Percentiles rank a stretch among this genome's conserved stretches.
Conservation (phyloP, 2,329 filamentous ascomycete genomes). For the Cordyceps tenuipes region DNA sequence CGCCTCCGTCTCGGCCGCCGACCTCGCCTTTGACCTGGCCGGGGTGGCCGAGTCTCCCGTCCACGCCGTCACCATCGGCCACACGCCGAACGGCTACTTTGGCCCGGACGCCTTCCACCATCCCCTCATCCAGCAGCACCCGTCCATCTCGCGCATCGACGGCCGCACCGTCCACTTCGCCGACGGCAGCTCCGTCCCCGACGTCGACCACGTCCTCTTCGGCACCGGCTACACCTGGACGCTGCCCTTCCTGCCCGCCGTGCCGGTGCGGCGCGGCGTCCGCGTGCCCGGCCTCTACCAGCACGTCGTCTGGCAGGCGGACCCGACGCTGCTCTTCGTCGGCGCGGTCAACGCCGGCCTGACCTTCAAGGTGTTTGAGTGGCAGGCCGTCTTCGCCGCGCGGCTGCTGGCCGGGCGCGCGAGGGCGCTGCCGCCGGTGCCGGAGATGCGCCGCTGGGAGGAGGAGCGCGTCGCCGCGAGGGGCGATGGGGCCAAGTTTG, state of each 20-base stretch:
- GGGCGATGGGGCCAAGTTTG: conserved; percentile 50
- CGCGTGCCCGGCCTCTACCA: conserved; percentile 48
- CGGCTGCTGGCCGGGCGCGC: conserved; percentile 48
- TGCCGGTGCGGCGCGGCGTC: conserved; percentile 47
- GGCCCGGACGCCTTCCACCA: conserved; percentile 53
- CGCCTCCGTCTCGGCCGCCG: conserved; percentile 55
- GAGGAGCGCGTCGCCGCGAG: conserved; percentile 40
- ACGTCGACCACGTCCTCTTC: conserved; percentile 56
- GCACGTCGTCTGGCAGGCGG: conserved; percentile 46
- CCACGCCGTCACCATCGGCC: conserved; percentile 42
- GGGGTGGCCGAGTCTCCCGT: conserved; percentile 38
- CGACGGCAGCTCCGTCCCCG: conserved; percentile 42
- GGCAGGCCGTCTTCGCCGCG: conserved; percentile 56
- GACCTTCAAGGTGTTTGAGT: conserved; percentile 62
- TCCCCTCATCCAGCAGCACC: conserved; percentile 38
- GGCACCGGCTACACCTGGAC: conserved; percentile 61
- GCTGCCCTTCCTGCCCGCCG: conserved; percentile 48
- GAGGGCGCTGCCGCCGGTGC: conserved; percentile 34
- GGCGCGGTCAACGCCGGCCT: conserved; percentile 49
- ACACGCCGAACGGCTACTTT: conserved; percentile 44
- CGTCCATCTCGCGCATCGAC: conserved; percentile 39
- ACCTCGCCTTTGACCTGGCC: conserved; percentile 48
- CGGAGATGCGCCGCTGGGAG: conserved; percentile 50
- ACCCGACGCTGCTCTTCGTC: conserved; percentile 49
- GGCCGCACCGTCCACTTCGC: conserved; percentile 44